A percentile compares a stretch with the other conserved stretches of the same genome.
Conservation (phyloP, 2,329 filamentous ascomycete species). For the Colletotrichum horii region DNA sequence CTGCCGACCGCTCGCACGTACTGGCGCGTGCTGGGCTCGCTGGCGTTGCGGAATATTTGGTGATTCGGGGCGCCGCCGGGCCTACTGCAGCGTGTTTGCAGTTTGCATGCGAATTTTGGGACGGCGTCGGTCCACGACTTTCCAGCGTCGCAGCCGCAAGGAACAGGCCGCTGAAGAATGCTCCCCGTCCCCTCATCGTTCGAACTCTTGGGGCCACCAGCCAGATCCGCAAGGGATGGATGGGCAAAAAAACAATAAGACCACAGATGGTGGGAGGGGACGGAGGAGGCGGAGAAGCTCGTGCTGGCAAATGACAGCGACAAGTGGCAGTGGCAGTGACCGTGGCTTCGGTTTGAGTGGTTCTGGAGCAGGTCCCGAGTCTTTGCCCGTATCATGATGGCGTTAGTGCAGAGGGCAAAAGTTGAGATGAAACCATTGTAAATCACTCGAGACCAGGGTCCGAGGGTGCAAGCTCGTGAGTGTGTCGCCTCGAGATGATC, state of each 20-base stretch:
- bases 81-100: not conserved
- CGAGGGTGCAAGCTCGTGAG: constrained; percentile 6
- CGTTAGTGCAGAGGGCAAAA: constrained; percentile 12
- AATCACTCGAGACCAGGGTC: constrained; percentile 22
- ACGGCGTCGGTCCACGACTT: constrained; percentile 10
- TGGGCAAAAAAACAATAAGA: not conserved
- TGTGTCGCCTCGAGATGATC: constrained; percentile 14
- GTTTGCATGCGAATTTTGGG: not conserved
- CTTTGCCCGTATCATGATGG: constrained; percentile 13
- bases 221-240: constrained; percentile 2
- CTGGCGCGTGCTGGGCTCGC: not conserved
- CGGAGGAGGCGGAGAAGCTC: not conserved
- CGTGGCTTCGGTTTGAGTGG: constrained; percentile 2
- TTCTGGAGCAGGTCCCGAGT: constrained; percentile 7
- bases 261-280: not conserved
- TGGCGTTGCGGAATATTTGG: not conserved
- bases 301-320: constrained; percentile 25
- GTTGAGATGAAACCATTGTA: constrained; percentile 24
- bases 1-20: constrained; percentile 18
- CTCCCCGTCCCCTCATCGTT: constrained; percentile 15
- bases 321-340: constrained; percentile 14
- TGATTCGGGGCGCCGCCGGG: constrained; percentile 1
- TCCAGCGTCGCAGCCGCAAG: constrained; percentile 14
- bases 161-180: constrained; percentile 20
- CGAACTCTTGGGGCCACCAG: constrained; percentile 18